Base-by-base conservation (phyloP, 371 early-diverging fungal genomes). In the Mucor mucedo region DNA sequence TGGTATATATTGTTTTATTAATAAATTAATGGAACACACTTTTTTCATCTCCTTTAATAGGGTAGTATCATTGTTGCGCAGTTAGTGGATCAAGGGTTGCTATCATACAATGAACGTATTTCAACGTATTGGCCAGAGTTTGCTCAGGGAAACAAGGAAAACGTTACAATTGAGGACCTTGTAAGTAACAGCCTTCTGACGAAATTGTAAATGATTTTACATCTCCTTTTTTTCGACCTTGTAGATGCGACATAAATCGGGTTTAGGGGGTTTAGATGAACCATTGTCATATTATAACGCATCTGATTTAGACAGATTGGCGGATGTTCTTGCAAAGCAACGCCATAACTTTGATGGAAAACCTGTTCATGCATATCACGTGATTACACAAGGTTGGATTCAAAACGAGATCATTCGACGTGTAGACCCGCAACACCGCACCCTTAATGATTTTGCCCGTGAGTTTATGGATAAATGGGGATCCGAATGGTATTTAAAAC, bases 51-150 rank as follows among this genome's bases (percentile, higher is more conserved):
- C 21, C 21, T 4, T 35, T 35, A 6, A 35, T 35, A 6, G 6
- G 35, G 0, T 35, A 35, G 8, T 35, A 1, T 35, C 35, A 35
- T 87, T 2, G 71, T 90, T 30, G 83, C 89, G 5, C 77, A 83
- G 21, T 65, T 91, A 27, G 87, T 91, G 10, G 86, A 87, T 7
- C 67, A 84, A 62, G 85, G 85, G 5, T 48, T 76, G 5, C 50
- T 93, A 8, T 63, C 77, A 10, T 89, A 89, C 65, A 69, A 82
- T 45, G 77, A 79, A 57, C 70, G 64, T 39, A 79, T 93, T 32
- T 55, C 82, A 6, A 76, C 73, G 8, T 88, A 88, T 63, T 93
- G 93, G 93, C 91, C 93, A 3, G 91, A 91, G 60, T 93, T 93
- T 70, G 90, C 83, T 2, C 80, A 84, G 62, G 88, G 88, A 28